phyloP scores from a whole-genome alignment of 192 early-diverging fungal species.

The Bifiguratus adelaidae region DNA sequence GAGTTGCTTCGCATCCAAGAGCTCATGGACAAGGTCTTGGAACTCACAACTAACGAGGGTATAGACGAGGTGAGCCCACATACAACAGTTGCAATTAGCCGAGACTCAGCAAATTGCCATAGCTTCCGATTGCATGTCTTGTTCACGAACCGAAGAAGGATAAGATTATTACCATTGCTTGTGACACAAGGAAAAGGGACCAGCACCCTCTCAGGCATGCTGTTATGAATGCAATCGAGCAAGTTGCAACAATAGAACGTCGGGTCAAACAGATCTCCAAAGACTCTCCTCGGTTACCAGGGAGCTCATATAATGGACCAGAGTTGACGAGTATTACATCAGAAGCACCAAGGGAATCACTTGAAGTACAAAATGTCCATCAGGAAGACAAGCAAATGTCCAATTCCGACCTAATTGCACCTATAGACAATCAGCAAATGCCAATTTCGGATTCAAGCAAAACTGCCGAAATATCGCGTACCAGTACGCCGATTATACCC shows the following conservation, averaged over 20 bases:
- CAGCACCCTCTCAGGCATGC: slow-evolving; percentile 69
- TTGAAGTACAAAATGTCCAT: neutral
- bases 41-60: slow-evolving; percentile 7
- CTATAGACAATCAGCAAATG: too few species aligned
- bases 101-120: neutral
- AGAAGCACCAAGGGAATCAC: slow-evolving; percentile 1
- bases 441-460: neutral
- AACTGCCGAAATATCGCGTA: neutral
- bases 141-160: slow-evolving; percentile 44
- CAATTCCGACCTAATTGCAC: slow-evolving; percentile 7
- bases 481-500: too few species aligned
- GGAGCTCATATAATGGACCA: slow-evolving; percentile 1
- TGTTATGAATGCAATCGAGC: slow-evolving; percentile 65
- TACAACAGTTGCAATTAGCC: neutral
- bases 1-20: slow-evolving; percentile 23
- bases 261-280: neutral
- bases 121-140: slow-evolving; percentile 29
- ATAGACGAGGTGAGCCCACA: slow-evolving; percentile 19
- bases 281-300: neutral
- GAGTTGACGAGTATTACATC: neutral
- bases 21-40: slow-evolving; percentile 22
- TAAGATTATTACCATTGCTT: slow-evolving; percentile 28
- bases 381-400: slow-evolving; percentile 5
- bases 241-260: slow-evolving; percentile 34
- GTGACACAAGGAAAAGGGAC: slow-evolving; percentile 29